phyloP scores from a whole-genome alignment of 148 eudicot genomes.

The Selenicereus undatus region DNA sequence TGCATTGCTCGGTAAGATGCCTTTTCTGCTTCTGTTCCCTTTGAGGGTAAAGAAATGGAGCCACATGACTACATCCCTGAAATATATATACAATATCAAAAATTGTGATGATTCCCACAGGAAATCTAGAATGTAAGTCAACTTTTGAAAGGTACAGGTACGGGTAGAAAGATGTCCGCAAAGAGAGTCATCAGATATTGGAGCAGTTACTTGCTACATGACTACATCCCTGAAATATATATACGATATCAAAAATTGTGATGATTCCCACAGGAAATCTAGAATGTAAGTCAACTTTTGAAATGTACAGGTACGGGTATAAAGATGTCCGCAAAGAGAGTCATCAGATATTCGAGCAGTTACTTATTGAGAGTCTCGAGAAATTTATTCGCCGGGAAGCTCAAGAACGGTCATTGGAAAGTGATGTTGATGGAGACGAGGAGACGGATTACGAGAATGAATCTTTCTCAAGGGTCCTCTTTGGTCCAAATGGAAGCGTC shows the following conservation, averaged over 20 bases:
- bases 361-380: constrained; percentile 86
- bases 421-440: constrained; percentile 61
- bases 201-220: constrained; percentile 50
- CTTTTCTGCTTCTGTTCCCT: neutral
- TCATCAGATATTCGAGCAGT: constrained; percentile 72
- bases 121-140: constrained; percentile 4
- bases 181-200: constrained; percentile 77
- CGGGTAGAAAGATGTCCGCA: constrained; percentile 93
- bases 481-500: constrained; percentile 74
- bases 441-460: constrained; percentile 64
- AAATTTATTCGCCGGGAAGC: constrained; percentile 87
- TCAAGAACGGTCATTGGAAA: constrained; percentile 76
- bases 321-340: constrained; percentile 92
- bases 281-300: neutral
- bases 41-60: neutral
- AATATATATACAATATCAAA: neutral
- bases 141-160: constrained; percentile 50
- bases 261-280: neutral
- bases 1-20: constrained; percentile 79
- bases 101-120: neutral
- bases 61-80: neutral
- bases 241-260: too few species aligned
- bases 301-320: constrained; percentile 82
- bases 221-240: neutral
- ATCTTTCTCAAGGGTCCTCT: constrained; percentile 42